Base-by-base conservation (phyloP, 768 basidiomycete species). In the Gloeostereum incarnatum region DNA sequence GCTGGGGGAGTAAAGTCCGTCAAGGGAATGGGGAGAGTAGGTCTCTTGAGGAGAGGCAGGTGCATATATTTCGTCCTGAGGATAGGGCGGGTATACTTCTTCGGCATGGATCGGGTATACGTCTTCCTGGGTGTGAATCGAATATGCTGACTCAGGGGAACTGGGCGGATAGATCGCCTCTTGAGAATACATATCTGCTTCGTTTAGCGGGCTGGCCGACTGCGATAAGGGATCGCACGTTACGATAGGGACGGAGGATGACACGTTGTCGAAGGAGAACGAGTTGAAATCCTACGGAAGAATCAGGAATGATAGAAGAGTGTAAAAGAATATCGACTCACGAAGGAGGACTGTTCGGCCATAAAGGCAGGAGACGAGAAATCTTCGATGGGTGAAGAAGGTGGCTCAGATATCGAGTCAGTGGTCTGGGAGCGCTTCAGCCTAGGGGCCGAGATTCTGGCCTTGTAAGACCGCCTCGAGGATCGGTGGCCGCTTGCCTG, bases 221-320 rank as follows among this genome's bases (percentile, higher is more conserved):
- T n/a, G n/a, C n/a, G n/a, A n/a, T n/a, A 54, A 43, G 8, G 54
- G 51, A 36, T 55, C 52, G 45, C 50, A 53, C 4, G 59, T 48
- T 41, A 57, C 61, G 4, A 51, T 38, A 3, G 57, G 49, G 6
- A 53, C 19, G 2, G 61, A 61, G 5, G 61, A 54, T 2, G 52
- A 39, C 22, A 58, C 47, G 36, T 56, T 62, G 43, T 68, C 59
- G 53, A 71, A 73, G 30, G 70, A 62, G 55, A 71, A 71, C 32
- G 59, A 46, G 41, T 55, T 56, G 41, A 70, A 68, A 42, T 65
- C 65, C 70, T 72, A 46, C 31, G 27, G 43, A 23, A 39, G 38
- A 11, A 41, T 36, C 9, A 23, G 16, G 10, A 33, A 13, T 36
- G 44, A 25, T 26, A 5, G 38, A 33, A 6, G 17, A 34, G 27